phyloP scores from a whole-genome alignment of 2,329 filamentous ascomycete species.

The Fusarium coicis region DNA sequence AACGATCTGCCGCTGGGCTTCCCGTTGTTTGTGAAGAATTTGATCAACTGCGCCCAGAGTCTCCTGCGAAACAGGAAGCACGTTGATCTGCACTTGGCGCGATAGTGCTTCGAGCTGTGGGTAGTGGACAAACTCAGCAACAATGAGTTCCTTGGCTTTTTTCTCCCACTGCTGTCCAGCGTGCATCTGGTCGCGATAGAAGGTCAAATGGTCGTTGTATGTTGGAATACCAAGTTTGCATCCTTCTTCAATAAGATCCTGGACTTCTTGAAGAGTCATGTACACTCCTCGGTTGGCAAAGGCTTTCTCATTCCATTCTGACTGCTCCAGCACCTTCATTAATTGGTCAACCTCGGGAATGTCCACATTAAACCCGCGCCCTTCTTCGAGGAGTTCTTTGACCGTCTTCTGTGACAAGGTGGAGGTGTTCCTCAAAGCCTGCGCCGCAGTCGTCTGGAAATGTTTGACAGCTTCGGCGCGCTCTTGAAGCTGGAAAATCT shows the following conservation, averaged over 20 bases:
- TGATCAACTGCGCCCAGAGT: conserved; percentile 87
- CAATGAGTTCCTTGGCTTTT: conserved; percentile 91
- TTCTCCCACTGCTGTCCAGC: conserved; percentile 89
- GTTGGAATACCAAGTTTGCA: conserved; percentile 80
- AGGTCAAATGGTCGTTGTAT: conserved; percentile 81
- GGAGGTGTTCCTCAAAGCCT: conserved; percentile 74
- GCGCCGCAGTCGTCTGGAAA: conserved; percentile 81
- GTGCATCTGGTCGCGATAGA: conserved; percentile 79
- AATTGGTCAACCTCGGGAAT: conserved; percentile 88
- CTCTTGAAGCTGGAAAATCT: conserved; percentile 87
- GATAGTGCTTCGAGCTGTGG: conserved; percentile 93
- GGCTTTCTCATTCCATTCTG: conserved; percentile 88
- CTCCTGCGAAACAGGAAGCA: conserved; percentile 82
- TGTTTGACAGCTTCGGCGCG: conserved; percentile 84
- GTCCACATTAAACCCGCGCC: conserved; percentile 89
- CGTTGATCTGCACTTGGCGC: conserved; percentile 75
- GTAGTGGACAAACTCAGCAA: conserved; percentile 92
- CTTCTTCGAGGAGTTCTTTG: conserved; percentile 90
- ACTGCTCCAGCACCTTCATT: conserved; percentile 81
- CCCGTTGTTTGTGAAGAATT: conserved; percentile 94
- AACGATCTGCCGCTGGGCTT: conserved; percentile 89
- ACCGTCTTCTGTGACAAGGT: conserved; percentile 77
- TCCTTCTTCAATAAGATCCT: conserved; percentile 81
- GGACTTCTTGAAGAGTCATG: conserved; percentile 81
- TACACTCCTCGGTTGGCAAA: conserved; percentile 70